Base-by-base conservation (phyloP, 2,329 filamentous ascomycete species). In the Cladorrhinum sp. region DNA sequence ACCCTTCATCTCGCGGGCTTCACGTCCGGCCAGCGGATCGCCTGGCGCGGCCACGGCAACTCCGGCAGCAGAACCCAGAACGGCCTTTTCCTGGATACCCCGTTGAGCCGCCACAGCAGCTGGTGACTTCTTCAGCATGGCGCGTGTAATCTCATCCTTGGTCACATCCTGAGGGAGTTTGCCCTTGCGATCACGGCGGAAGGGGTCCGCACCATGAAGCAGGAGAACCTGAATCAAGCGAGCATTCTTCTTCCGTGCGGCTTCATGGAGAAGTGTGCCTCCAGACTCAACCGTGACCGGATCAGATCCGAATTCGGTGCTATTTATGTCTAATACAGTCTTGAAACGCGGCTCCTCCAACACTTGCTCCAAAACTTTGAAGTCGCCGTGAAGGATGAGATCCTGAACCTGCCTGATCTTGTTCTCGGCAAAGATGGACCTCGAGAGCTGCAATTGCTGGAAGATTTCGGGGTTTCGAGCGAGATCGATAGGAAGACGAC, bases 91-190 rank as follows among this genome's bases (percentile, higher is more conserved):
- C 75, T 99, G 95, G 36, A 99, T 96, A 38, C 92, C 93, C 58
- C 93, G 85, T 76, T 98, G 95, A 1, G 95, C 95, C 13, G 92
- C 93, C 7, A 95, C 92, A 6, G 95, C 95, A 12, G 95, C 95
- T 5, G 95, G 95, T 0, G 93, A 98, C 69, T 88, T 91, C 78
- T 98, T 99, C 52, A 99, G 78, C 70, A 99, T 93, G 9, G 90
- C 86, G 61, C 89, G 86, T 16, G 92, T 96, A 62, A 85, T 85
- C 70, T 99, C 95, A 73, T 99, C 95, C 71, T 95, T 96, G 56
- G 95, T 98, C 50, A 97, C 89, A 74, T 97, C 93, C 72, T 99
- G 95, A 2, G 95, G 92, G 29, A 99, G 82, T 75, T 96, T 98
- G 53, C 95, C 95, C 77, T 92, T 96, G 68, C 92, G 90, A 75